Evolutionary conservation across 345 rosid genomes (phyloP), one percentile per base, ranked within the genome.

Genomic region (Salix brachista): DNA sequence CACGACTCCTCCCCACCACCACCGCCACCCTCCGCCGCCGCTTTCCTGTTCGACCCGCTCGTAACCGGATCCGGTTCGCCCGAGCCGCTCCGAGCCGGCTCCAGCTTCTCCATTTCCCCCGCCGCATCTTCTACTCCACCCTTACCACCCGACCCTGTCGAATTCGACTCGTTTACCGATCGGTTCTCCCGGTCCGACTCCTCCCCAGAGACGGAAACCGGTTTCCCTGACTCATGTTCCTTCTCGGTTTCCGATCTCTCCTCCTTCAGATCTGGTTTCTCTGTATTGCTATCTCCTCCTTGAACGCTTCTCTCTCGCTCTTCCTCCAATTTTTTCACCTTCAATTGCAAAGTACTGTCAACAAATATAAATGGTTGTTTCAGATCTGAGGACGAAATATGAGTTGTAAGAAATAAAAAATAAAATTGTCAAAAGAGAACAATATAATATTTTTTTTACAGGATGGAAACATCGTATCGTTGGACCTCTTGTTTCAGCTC

Each of bases 101-200:
- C 44, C 84, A 8, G 2, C 72, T 50, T 25, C 37, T 32, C 46
- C 77, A 23, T 30, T 67, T n/a, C 72, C 78, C 52, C 78, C 46
- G 2, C 75, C n/a, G 48, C 42, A 23, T 58, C 64, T 79, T 41
- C 79, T 67, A 72, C 83, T 32, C 39, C 85, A 30, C 61, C 34
- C 85, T 83, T 82, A 25, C 50, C 79, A 52, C 80, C 86, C 75
- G 85, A 80, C 32, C 78, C 89, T 2, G 94, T 89, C n/a, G 95
- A 92, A 82, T 90, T 92, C 56, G 97, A 92, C 84, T 87, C 97
- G 84, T 90, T 92, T 30, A 87, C 89, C 42, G 95, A 92, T 75
- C 90, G 81, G 72, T 87, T 84, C 14, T 90, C 92, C 61, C 89
- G 74, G 69, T 87, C 96, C 26, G 91, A 85, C 41, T 85, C 92